Base-by-base conservation (phyloP, 768 basidiomycete species). In the Harrya chromipes region DNA sequence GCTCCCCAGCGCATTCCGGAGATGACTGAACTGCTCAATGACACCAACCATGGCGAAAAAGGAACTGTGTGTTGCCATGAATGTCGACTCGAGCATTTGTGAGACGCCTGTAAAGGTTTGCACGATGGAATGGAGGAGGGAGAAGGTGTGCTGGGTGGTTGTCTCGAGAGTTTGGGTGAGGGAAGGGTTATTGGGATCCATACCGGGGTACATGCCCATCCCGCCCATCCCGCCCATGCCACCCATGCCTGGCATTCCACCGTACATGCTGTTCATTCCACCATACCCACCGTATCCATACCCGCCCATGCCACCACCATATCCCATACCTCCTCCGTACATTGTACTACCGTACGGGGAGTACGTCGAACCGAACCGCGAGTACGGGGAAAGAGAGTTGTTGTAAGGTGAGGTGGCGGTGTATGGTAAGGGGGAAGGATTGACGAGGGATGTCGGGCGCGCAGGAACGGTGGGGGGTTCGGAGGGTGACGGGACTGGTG, bases 21-120 rank as follows among this genome's bases (percentile, higher is more conserved):
- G 81, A 58, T 92, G 90, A 3, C 84, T 84, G 61, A 99, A 87
- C 64, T 99, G 97, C 62, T 99, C 97, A 34, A 94, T 79, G 39
- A 99, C 95, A 54, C 92, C 90, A 43, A 94, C 92, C 86, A 95
- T 93, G 49, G 93, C 92, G 67, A 94, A 95, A 71, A 95, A 95
- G 9, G 85, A 88, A 1, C 90, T 92, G 68, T 95, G 93, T 0
- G 93, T 95, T 3, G 95, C 95, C 86, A 97, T 90, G 71, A 95
- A 97, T 6, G 95, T 98, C 29, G 83, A 86, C 68, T 98, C 95
- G 63, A 99, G 85, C 84, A 99, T 94, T 67, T 98, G 95, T 0
- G 95, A 87, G 54, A 99, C 85, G 20, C 94, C 94, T 0, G 84
- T 78, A 70, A 98, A 95, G 4, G 94, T 97, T 60, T 92, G 90